These are phyloP conservation scores for Chenopodium berlandieri DNA, from an alignment of 148 eudicot species.

Conservation along the genomic window DNA sequence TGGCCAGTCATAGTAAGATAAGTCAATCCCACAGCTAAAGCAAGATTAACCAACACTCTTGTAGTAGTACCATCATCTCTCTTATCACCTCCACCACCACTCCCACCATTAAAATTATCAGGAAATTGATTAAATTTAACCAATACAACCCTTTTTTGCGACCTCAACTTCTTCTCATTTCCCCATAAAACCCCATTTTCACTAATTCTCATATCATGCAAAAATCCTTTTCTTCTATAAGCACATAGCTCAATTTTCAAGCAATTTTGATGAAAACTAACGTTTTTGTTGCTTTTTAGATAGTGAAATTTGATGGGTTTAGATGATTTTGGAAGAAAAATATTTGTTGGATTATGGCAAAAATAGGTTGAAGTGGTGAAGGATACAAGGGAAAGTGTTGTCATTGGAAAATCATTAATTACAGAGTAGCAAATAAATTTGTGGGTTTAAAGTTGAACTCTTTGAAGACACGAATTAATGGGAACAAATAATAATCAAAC, in stretches of 20 bases:
- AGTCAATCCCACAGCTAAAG: conserved; percentile 72
- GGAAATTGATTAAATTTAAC: conserved; percentile 50
- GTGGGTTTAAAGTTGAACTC: background rate
- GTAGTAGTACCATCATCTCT: conserved; percentile 40
- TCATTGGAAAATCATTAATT: conserved; percentile 41
- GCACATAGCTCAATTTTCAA: conserved; percentile 20
- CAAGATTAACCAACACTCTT: conserved; percentile 72
- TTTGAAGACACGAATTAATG: too few species aligned
- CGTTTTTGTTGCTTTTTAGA: conserved; percentile 24
- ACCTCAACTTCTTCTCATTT: conserved; percentile 22
- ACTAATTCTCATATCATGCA: conserved; percentile 29
- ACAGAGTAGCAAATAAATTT: background rate
- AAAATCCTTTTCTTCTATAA: conserved; percentile 23
- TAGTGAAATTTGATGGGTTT: conserved; percentile 18
- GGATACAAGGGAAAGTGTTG: conserved; percentile 34
- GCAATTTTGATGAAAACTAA: conserved; percentile 24
- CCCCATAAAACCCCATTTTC: conserved; percentile 43
- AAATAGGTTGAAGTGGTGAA: conserved; percentile 24
- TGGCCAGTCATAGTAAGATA: conserved; percentile 84
- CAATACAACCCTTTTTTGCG: conserved; percentile 51
- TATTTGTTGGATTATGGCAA: conserved; percentile 21
- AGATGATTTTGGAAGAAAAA: conserved; percentile 22
- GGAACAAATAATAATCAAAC: too few species aligned
- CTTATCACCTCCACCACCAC: conserved; percentile 52
- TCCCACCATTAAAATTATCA: conserved; percentile 53